Base-by-base conservation (phyloP, 331 rosid genomes). In the Telfairia occidentalis region DNA sequence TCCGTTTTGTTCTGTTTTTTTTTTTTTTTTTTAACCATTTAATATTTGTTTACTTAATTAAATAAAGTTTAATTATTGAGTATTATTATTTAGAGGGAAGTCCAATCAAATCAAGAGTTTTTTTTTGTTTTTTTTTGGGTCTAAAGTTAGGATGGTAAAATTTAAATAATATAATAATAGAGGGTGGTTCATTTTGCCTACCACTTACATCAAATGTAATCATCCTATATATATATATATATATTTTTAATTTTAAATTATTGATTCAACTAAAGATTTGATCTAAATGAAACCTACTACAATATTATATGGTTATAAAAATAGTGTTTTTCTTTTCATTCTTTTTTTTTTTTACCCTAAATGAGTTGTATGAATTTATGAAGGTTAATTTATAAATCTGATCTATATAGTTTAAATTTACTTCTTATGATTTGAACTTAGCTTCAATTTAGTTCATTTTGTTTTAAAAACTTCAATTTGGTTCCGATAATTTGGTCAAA, bases 201-300 rank as follows among this genome's bases (percentile, higher is more conserved):
- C 75, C 75, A 71, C 75, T 46, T 71, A 16, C 42, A 26, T 46
- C 75, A 7, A 71, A 46, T 71, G 58, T 71, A 46, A 46, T 71
- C 75, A 71, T 71, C 75, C 28, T 18, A 15, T 8, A 6, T 71
- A 3, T 15, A 32, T 7, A n/a, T 34, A 0, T 53, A n/a, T n/a
- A n/a, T 18, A 2, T n/a, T 18, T 43, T 18, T 63, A 16, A 18
- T 70, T 28, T 45, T 70, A 21, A 42, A 67, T 40, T 46, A 15
- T 26, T 70, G 16, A 70, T 70, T 46, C 75, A 18, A 43, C 37
- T 12, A 42, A 38, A 69, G 21, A 69, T 40, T 67, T 21, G 50
- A 42, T 66, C 53, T 66, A 65, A 38, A 38, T 69, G 7, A 2
- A 0, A 69, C 35, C 52, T 40, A 23, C 73, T n/a, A n/a, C 19